Base-by-base conservation (phyloP, 2,329 filamentous ascomycete genomes). In the Colletotrichum abscissum region DNA sequence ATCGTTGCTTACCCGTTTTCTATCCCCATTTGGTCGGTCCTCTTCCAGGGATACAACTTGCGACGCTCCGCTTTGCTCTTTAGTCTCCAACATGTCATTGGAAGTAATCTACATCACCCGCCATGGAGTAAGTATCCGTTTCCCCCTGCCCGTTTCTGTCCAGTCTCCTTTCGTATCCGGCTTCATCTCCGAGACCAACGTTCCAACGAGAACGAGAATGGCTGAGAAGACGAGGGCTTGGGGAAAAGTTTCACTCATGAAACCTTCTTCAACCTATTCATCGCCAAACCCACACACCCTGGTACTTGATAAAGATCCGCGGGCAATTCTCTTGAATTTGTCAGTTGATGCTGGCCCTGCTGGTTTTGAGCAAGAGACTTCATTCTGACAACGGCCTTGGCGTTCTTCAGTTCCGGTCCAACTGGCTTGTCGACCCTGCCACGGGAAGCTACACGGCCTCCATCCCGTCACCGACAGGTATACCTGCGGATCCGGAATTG, bases 401-500 rank as follows among this genome's bases (percentile, higher is more conserved):
- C 59, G 24, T 35, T 54, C 56, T 68, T 56, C 56, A 97, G 95
- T 98, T 97, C 83, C 95, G 97, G 75, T 92, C 94, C 76, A 95
- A 93, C 81, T 98, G 95, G 95, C 90, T 91, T 56, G 94, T 98
- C 74, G 92, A 98, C 83, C 91, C 92, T 58, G 85, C 88, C 74
- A 96, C 94, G 49, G 96, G 97, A 66, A 88, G 88, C 77, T 98
- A 98, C 86, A 89, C 88, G 67, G 87, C 93, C 28, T 87, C 87
- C 72, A 91, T 97, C 76, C 91, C 88, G 55, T 95, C 94, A 49
- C 96, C 97, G 1, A 98, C 97, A 6, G 94, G 94, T 66, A 95
- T 98, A 75, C 89, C 95, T 4, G 93, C 93, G 30, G 97, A 99
- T 80, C 95, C 95, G 58, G 92, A 94, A 11, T 89, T 99, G 77